These are phyloP conservation scores for Lenwebbia sp. DNA, from an alignment of 345 rosid genomes.

Conservation along the genomic window DNA sequence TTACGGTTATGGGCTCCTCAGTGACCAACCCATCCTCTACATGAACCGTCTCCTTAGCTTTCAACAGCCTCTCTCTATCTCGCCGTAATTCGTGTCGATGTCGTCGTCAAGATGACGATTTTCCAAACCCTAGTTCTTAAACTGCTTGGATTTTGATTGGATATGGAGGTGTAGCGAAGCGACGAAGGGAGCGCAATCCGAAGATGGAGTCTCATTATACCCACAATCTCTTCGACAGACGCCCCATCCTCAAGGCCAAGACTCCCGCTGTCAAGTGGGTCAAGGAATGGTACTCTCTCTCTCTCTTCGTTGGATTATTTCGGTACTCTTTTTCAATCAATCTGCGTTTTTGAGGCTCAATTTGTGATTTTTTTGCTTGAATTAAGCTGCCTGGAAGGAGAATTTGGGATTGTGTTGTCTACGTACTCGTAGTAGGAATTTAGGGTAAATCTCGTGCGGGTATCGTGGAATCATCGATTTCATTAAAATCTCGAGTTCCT, in stretches of 20 bases:
- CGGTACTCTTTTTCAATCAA: not conserved
- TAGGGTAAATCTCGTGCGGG: not conserved
- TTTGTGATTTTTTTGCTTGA: not conserved
- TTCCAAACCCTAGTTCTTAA: not conserved
- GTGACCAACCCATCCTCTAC: not conserved
- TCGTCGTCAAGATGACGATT: too few relatives aligned
- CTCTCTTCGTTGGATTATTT: not conserved
- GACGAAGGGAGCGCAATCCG: not conserved
- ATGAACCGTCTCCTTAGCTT: not conserved
- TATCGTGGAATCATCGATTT: not conserved
- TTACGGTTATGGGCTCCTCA: not conserved
- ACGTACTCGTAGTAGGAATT: not conserved
- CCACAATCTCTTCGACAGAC: slow-evolving; percentile 56
- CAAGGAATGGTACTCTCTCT: slow-evolving; percentile 54
- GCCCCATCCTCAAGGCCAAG: slow-evolving; percentile 56
- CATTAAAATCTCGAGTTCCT: not conserved
- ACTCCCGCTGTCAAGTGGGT: slow-evolving; percentile 80
- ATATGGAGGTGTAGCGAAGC: not conserved
- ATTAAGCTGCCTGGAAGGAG: not conserved
- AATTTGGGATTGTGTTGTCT: not conserved
- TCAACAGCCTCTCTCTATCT: not conserved
- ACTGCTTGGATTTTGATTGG: not conserved
- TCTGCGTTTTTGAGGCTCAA: not conserved
- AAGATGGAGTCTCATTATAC: not conserved
- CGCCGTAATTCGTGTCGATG: not conserved